Percentiles rank a stretch among this genome's conserved stretches.
Conservation (phyloP, 371 early-diverging fungal species). For the Choanephora cucurbitarum region DNA sequence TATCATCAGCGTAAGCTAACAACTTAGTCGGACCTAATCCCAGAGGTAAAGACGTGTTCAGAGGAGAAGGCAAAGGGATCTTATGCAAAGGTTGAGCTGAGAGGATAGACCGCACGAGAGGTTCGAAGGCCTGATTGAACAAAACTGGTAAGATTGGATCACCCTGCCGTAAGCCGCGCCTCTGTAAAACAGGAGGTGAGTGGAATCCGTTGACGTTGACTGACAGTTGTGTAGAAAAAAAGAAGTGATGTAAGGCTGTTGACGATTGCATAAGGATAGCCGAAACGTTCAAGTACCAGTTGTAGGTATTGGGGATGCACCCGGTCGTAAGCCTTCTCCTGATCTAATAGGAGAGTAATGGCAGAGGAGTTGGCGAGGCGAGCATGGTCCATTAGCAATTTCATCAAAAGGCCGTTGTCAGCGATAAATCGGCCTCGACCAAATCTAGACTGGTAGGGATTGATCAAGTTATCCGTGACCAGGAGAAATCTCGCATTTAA, state of each 20-base stretch:
- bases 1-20: conserved; percentile 19
- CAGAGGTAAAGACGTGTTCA: no score
- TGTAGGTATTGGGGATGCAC: conserved; percentile 16
- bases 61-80: background rate
- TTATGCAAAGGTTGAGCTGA: background rate
- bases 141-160: conserved; percentile 14
- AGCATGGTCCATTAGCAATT: conserved; percentile 12
- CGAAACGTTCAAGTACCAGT: conserved; percentile 3
- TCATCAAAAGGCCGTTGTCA: conserved; percentile 8
- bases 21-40: conserved; percentile 3
- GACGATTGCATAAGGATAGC: conserved; percentile 10
- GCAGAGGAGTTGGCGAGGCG: background rate
- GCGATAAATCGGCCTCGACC: conserved; percentile 6
- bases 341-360: conserved; percentile 17
- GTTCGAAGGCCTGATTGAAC: conserved; percentile 20
- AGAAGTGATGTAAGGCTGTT: conserved; percentile 1
- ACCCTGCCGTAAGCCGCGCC: conserved; percentile 12
- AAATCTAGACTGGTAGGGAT: conserved; percentile 11
- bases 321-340: conserved; percentile 26
- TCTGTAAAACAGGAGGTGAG: conserved; percentile 5
- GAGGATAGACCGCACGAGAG: conserved; percentile 1
- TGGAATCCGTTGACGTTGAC: conserved; percentile 25
- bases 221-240: background rate
- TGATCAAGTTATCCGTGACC: background rate
- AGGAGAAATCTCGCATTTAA: conserved; percentile 10